Percentiles rank a stretch among this genome's conserved stretches.
Conservation (phyloP, 108 stramenopile genomes). For the Asterionellopsis glacialis region DNA sequence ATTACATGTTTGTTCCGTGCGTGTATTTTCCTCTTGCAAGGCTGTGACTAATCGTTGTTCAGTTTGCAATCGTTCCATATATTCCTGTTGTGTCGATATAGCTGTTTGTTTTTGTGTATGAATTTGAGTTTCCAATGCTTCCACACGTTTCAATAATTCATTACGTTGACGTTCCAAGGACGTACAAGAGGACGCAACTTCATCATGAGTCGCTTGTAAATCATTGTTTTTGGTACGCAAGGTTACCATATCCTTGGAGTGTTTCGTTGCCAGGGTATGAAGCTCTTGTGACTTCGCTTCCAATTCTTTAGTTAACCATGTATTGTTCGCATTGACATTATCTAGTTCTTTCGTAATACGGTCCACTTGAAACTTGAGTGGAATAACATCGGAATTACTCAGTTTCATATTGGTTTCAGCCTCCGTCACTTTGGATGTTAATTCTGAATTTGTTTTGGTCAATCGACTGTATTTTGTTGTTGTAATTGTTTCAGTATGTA, state of each 20-base stretch:
- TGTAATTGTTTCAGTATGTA: background rate
- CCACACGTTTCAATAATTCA: constrained; percentile 32
- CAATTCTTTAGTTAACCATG: constrained; percentile 66
- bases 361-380: constrained; percentile 58
- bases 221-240: constrained; percentile 35
- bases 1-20: constrained; percentile 48
- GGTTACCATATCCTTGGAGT: constrained; percentile 29
- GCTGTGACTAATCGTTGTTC: constrained; percentile 38
- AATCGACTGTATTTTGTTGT: constrained; percentile 37
- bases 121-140: background rate
- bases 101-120: too few species aligned
- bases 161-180: constrained; percentile 25
- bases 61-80: constrained; percentile 28
- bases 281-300: constrained; percentile 28
- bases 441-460: constrained; percentile 43
- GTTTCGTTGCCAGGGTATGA: constrained; percentile 18
- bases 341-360: constrained; percentile 70
- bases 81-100: constrained; percentile 3
- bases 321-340: constrained; percentile 49
- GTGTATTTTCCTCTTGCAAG: constrained; percentile 35
- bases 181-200: constrained; percentile 14
- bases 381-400: constrained; percentile 51
- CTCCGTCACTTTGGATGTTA: constrained; percentile 30
- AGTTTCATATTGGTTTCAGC: constrained; percentile 49
- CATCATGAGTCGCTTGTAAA: constrained; percentile 27